phyloP scores from a whole-genome alignment of 139 green algal species.

The Chlamydomonas incerta region DNA sequence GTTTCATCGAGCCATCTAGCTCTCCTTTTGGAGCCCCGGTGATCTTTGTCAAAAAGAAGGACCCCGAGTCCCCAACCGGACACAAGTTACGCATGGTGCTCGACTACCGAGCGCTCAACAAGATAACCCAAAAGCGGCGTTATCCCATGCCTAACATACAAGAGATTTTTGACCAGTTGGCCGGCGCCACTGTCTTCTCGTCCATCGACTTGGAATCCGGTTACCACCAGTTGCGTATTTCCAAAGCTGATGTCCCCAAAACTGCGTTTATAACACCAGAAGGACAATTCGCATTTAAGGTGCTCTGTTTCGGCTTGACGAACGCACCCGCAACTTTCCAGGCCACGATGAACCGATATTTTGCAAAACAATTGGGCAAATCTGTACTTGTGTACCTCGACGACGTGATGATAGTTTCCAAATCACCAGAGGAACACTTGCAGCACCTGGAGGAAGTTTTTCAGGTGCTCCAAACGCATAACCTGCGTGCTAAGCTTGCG shows the following conservation, averaged over 20 bases:
- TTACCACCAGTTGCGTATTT: slow-evolving; percentile 53
- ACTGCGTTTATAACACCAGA: slow-evolving; percentile 54
- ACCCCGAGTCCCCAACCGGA: too few species aligned
- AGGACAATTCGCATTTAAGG: slow-evolving; percentile 58
- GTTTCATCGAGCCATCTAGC: slow-evolving; percentile 62
- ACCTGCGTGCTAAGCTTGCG: slow-evolving; percentile 54
- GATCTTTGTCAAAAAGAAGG: slow-evolving; percentile 66
- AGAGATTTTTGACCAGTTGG: slow-evolving; percentile 53
- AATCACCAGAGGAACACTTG: slow-evolving; percentile 53
- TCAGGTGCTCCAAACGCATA: slow-evolving; percentile 66
- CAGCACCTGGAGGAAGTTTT: slow-evolving; percentile 60
- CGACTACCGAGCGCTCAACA: slow-evolving; percentile 50
- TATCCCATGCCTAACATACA: slow-evolving; percentile 68
- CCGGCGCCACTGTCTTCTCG: slow-evolving; percentile 34
- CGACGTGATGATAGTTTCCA: slow-evolving; percentile 74
- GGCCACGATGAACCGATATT: slow-evolving; percentile 59
- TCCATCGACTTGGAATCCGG: slow-evolving; percentile 50
- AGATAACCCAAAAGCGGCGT: slow-evolving; percentile 45
- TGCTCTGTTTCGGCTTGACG: slow-evolving; percentile 61
- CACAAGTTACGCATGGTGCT: slow-evolving; percentile 62
- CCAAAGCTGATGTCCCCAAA: slow-evolving; percentile 41
- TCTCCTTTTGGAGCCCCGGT: slow-evolving; percentile 5
- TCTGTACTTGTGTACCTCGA: slow-evolving; percentile 76
- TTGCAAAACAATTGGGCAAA: slow-evolving; percentile 24
- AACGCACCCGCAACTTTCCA: slow-evolving; percentile 71